Evolutionary conservation across 768 basidiomycete species (phyloP).

Genomic region (Lactarius evosmus): DNA sequence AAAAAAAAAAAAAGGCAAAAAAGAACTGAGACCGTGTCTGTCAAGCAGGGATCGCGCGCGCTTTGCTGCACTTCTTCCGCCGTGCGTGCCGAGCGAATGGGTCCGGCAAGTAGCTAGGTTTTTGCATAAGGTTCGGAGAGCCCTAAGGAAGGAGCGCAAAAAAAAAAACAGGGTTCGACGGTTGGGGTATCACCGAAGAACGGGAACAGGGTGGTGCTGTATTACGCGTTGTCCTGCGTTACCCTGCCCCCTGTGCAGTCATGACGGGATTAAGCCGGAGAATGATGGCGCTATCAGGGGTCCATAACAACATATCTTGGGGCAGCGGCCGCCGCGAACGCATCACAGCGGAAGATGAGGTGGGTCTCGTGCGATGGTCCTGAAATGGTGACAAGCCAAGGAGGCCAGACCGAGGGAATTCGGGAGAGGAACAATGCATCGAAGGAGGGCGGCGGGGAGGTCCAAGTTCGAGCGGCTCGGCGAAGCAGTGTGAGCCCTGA

Average conservation of each 20-base stretch:
- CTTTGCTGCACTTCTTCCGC: neutral
- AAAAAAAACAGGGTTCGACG: constrained; percentile 19
- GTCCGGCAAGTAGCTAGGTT: neutral
- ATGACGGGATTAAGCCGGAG: constrained; percentile 7
- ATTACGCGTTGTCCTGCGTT: constrained; percentile 5
- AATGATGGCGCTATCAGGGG: constrained; percentile 3
- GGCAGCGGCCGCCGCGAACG: neutral
- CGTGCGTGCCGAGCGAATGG: neutral
- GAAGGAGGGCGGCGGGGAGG: neutral
- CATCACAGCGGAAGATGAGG: neutral
- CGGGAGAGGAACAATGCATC: neutral
- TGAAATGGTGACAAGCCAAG: neutral
- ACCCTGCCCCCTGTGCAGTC: neutral
- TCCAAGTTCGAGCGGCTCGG: neutral
- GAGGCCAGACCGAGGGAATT: neutral
- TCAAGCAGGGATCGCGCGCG: neutral
- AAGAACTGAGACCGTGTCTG: neutral
- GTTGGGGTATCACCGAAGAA: constrained; percentile 18
- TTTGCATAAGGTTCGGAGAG: constrained; percentile 15
- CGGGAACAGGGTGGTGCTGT: constrained; percentile 11
- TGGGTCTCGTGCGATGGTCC: constrained; percentile 2
- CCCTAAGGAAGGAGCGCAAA: constrained; percentile 8
- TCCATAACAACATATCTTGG: neutral
- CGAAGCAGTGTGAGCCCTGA: neutral
- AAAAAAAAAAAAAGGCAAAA: neutral